phyloP scores from a whole-genome alignment of 495 filamentous ascomycete species.

The Penicillium angulare region DNA sequence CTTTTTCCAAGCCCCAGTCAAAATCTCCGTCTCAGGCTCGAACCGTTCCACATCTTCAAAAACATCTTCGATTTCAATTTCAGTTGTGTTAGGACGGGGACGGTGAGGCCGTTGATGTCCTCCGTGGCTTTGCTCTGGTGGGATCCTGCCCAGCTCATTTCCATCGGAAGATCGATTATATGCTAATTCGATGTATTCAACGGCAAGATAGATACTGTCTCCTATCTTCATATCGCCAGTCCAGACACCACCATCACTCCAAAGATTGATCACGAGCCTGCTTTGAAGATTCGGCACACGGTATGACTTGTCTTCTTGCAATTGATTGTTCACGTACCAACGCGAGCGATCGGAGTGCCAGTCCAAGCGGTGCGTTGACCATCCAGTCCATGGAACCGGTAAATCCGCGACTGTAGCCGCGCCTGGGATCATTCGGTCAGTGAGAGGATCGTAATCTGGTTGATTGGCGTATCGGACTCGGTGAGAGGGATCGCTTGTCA shows the following conservation, averaged over 20 bases:
- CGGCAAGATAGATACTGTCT: slow-evolving; percentile 60
- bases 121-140: slow-evolving; percentile 13
- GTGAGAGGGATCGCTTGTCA: slow-evolving; percentile 56
- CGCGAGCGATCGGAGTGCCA: slow-evolving; percentile 60
- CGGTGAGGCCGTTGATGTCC: slow-evolving; percentile 7
- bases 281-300: slow-evolving; percentile 59
- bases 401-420: slow-evolving; percentile 31
- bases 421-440: slow-evolving; percentile 33
- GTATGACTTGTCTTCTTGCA: slow-evolving; percentile 59
- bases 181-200: slow-evolving; percentile 73
- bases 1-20: slow-evolving; percentile 7
- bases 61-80: not conserved
- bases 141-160: not conserved
- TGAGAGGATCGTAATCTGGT: slow-evolving; percentile 49
- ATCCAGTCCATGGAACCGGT: slow-evolving; percentile 56
- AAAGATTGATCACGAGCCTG: slow-evolving; percentile 67
- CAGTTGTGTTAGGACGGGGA: not conserved
- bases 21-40: slow-evolving; percentile 5
- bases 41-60: not conserved
- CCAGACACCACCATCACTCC: slow-evolving; percentile 75
- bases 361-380: slow-evolving; percentile 72
- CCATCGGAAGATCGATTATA: slow-evolving; percentile 52
- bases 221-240: slow-evolving; percentile 65
- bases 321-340: slow-evolving; percentile 64
- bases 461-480: slow-evolving; percentile 74